A percentile compares a stretch with the other conserved stretches of the same genome.
Conservation (phyloP, 2,329 filamentous ascomycete species). For the Scedosporium aurantiacum region DNA sequence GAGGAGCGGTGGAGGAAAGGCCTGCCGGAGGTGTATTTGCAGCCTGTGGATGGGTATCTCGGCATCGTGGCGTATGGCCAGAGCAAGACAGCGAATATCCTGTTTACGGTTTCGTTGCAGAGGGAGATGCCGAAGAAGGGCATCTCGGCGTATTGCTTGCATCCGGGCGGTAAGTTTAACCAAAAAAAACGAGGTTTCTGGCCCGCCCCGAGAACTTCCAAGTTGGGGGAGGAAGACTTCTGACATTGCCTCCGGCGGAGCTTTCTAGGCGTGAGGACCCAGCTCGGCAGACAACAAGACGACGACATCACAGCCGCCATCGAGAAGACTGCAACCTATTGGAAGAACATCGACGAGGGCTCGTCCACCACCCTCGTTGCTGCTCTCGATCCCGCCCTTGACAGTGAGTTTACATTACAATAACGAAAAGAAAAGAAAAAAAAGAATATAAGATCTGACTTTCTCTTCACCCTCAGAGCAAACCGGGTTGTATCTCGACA, state of each 20-base stretch:
- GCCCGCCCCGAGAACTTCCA: not conserved
- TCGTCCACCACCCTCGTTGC: conserved; percentile 12
- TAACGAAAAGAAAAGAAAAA: no score
- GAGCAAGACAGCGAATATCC: conserved; percentile 19
- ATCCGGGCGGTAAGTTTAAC: conserved; percentile 12
- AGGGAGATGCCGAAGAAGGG: conserved; percentile 7
- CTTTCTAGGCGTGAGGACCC: not conserved
- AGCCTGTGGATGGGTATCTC: conserved; percentile 13
- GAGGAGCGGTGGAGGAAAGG: not conserved
- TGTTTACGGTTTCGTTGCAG: conserved; percentile 12
- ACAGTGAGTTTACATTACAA: not conserved
- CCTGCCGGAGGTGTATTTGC: not conserved
- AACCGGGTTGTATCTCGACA: conserved; percentile 8
- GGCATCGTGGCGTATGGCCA: conserved; percentile 16
- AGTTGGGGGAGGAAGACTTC: not conserved
- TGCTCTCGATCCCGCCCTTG: conserved; percentile 12
- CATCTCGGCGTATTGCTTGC: conserved; percentile 9
- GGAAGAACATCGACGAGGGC: conserved; percentile 8
- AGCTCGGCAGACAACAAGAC: not conserved
- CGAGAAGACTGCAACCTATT: not conserved
- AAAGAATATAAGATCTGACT: not conserved
- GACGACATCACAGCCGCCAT: conserved; percentile 1
- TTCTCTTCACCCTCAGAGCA: not conserved
- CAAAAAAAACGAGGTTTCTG: no score
- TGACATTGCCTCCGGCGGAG: no score